Conservation (phyloP, 495 filamentous ascomycete species). For the Entonaema liquescens region DNA sequence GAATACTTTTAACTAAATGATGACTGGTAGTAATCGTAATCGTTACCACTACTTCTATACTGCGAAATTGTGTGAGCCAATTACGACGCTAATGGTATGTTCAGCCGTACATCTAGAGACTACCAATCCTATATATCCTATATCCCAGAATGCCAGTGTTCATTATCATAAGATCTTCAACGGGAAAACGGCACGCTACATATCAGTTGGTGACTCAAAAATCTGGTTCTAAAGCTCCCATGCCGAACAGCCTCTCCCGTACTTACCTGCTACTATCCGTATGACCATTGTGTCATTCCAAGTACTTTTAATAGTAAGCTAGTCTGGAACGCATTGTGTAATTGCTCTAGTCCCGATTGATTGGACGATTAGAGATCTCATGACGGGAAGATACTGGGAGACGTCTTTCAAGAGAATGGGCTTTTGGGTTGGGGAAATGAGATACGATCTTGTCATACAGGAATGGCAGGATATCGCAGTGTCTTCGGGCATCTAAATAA, state of each 20-base stretch:
- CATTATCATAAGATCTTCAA: too few species aligned
- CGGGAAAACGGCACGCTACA: too few species aligned
- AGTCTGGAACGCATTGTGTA: neutral
- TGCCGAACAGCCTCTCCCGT: neutral
- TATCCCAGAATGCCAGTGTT: too few species aligned
- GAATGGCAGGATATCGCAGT: neutral
- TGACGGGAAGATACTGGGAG: neutral
- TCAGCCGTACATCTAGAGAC: too few species aligned
- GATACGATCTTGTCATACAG: neutral
- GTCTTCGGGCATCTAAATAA: neutral
- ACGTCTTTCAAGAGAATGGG: neutral
- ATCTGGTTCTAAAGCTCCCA: slow-evolving; percentile 40
- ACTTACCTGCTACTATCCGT: too few species aligned
- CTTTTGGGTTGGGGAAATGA: neutral
- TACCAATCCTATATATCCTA: too few species aligned
- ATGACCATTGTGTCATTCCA: neutral
- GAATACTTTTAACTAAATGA: too few species aligned
- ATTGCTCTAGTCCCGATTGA: neutral
- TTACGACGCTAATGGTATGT: too few species aligned
- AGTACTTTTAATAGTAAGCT: neutral
- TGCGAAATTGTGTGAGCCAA: too few species aligned
- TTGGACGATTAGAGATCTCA: neutral
- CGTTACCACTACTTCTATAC: too few species aligned
- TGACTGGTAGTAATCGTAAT: too few species aligned
- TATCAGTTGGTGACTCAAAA: too few species aligned